Evolutionary conservation across 305 asterid species (phyloP), one percentile per base, ranked within the genome.

Genomic region (Caryopteris hybrid): DNA sequence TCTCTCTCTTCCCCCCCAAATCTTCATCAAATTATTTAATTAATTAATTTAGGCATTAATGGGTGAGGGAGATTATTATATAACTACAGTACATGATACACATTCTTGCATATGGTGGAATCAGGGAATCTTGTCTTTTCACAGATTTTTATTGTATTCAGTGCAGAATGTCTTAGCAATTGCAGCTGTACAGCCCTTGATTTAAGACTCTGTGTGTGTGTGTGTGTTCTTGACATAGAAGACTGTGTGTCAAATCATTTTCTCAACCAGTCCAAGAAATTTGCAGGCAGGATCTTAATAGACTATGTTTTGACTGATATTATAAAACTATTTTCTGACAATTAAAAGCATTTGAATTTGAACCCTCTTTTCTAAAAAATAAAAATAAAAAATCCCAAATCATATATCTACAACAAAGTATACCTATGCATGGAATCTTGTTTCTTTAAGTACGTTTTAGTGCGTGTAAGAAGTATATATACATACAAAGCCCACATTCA

Each of bases 291-390:
- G 29, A 68, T 69, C 78, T 75, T 41, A 29, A 17, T 55, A 71
- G 78, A 80, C 77, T 70, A 75, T 74, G 81, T 72, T 78, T 81
- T 81, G 83, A 81, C 78, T 64, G 31, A 51, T 74, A 65, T 69
- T 7, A 27, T 55, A 23, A 7, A 29, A 22, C 27, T 53, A 8
- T 36, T 16, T 45, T 56, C 63, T 54, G 61, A 54, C 61, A 54
- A 54, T n/a, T 31, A 56, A 1, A 25, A 11, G 62, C 62, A 56
- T 39, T 36, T 66, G 58, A 46, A 45, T 31, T 57, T 34, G 59
- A 66, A 50, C 25, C 61, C 64, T 1, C 17, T 45, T 31, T 53
- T 1, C 3, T 36, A 6, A 6, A n/a, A n/a, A n/a, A n/a, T n/a
- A n/a, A n/a, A n/a, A n/a, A n/a, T n/a, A n/a, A n/a, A n/a, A n/a